Percentiles rank a stretch among this genome's conserved stretches.
These are phyloP conservation scores for Kwoniella sp. DNA, from an alignment of 768 basidiomycete species.

Conservation along the genomic window DNA sequence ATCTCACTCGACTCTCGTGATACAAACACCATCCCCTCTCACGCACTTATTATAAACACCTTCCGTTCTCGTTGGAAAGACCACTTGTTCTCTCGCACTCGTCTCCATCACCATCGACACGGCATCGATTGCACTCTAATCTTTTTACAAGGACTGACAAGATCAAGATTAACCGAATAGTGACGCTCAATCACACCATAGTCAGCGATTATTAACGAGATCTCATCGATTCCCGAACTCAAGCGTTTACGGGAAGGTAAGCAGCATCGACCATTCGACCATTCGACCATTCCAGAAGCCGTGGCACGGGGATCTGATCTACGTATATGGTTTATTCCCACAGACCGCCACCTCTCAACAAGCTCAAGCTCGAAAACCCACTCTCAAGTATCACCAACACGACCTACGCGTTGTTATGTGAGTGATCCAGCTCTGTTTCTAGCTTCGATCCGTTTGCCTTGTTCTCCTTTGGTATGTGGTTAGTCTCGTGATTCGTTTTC, in stretches of 20 bases:
- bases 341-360: neutral
- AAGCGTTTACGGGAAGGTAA: neutral
- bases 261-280: too few species aligned
- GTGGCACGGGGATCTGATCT: neutral
- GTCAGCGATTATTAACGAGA: neutral
- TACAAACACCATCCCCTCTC: neutral
- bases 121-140: neutral
- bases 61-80: neutral
- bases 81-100: neutral
- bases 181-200: neutral
- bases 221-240: neutral
- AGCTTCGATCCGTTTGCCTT: neutral
- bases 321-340: neutral
- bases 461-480: neutral
- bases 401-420: neutral
- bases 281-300: too few species aligned
- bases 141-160: neutral
- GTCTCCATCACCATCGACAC: neutral
- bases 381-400: neutral
- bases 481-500: neutral
- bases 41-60: neutral
- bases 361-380: too few species aligned
- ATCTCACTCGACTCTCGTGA: neutral
- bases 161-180: neutral
- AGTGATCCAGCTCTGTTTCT: neutral